Base-by-base conservation (phyloP, 495 filamentous ascomycete species). In the Daldinia childiae region DNA sequence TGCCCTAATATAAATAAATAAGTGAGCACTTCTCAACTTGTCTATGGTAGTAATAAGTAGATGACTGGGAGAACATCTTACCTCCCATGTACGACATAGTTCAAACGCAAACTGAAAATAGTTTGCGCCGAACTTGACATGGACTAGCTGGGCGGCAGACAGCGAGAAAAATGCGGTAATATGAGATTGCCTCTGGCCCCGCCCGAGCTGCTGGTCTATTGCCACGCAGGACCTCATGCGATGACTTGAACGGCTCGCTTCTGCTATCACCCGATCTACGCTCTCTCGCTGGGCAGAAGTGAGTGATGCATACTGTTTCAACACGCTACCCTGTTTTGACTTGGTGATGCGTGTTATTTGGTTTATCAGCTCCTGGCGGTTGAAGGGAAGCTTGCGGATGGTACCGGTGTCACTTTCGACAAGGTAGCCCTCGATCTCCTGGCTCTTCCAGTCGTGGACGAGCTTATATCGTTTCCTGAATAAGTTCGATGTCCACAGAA, bases 81-180 rank as follows among this genome's bases (percentile, higher is more conserved):
- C 68, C 30, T 65, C 68, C 68, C 62, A 66, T 15, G 50, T 71
- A 2, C 68, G 68, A 12, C 68, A 71, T 12, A 62, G 38, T 9
- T 71, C 62, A 27, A 57, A 71, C 1, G 62, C 4, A 21, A 71
- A 66, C 51, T 65, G 48, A 7, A 57, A 71, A 38, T 58, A 29
- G 1, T 21, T 30, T 1, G 1, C 15, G 3, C 14, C 30, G 6
- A 4, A 45, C 1, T 32, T 51, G 4, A 71, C 50, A 29, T 71
- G 50, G 0, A 71, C 26, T 4, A 62, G 68, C n/a, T 39, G 14
- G 26, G 34, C 50, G 0, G 50, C 27, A 1, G 21, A 12, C n/a
- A 71, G 32, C 5, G 50, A 38, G 39, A 66, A 58, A 17, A 62
- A 58, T 4, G 62, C 58, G 9, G 51, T 32, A 6, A 71, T 30